These are phyloP conservation scores for Herpetospermum pedunculosum DNA, from an alignment of 306 rosid species.

Conservation along the genomic window DNA sequence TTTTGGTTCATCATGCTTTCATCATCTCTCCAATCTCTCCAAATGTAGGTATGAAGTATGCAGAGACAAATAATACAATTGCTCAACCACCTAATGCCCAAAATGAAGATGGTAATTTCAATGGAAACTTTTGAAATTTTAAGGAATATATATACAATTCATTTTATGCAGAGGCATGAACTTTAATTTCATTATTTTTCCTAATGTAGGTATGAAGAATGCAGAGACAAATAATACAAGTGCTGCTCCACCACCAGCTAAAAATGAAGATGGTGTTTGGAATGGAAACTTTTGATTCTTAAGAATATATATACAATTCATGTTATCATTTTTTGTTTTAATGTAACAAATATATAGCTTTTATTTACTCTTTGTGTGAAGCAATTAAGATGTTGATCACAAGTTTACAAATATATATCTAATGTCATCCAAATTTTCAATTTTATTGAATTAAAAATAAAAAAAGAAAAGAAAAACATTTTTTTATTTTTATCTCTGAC, in stretches of 20 bases:
- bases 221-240: neutral
- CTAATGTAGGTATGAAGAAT: neutral
- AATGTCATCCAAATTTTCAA: too few relatives aligned
- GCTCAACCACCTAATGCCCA: neutral
- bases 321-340: neutral
- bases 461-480: too few relatives aligned
- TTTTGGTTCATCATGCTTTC: neutral
- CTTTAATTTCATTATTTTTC: neutral
- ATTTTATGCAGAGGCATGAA: neutral
- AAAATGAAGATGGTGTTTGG: neutral
- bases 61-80: neutral
- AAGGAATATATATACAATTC: neutral
- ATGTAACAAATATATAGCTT: too few relatives aligned
- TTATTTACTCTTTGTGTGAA: neutral
- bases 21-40: neutral
- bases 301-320: neutral
- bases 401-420: too few relatives aligned
- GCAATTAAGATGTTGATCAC: too few relatives aligned
- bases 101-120: neutral
- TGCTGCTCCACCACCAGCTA: neutral
- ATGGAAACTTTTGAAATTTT: neutral
- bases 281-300: neutral
- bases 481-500: too few relatives aligned
- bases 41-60: neutral
- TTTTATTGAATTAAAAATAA: too few relatives aligned